Evolutionary conservation across 2,329 filamentous ascomycete genomes (phyloP).

Genomic region (Fusarium sp.): DNA sequence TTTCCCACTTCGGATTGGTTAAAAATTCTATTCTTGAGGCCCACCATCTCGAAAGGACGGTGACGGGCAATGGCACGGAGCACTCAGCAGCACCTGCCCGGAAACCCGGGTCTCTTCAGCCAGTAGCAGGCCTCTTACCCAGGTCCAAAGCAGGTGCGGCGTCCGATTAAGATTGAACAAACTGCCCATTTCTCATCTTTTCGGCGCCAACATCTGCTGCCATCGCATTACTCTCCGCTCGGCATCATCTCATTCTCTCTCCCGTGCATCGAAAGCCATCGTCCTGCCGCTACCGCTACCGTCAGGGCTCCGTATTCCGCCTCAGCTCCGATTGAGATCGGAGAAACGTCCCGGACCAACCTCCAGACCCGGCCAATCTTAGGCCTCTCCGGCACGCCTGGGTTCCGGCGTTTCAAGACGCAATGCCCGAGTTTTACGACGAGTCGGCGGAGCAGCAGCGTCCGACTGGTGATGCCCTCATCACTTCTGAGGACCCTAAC

Average conservation of each 20-base stretch:
- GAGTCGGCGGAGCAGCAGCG: slow-evolving; percentile 32
- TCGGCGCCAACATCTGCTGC: slow-evolving; percentile 15
- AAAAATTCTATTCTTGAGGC: neutral
- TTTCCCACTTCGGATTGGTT: slow-evolving; percentile 18
- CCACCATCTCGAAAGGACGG: slow-evolving; percentile 8
- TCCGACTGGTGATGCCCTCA: slow-evolving; percentile 53
- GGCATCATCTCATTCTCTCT: slow-evolving; percentile 34
- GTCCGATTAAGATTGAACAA: slow-evolving; percentile 23
- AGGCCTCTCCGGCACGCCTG: slow-evolving; percentile 12
- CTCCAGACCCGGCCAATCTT: slow-evolving; percentile 10
- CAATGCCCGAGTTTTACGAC: slow-evolving; percentile 26
- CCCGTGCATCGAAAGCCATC: slow-evolving; percentile 17
- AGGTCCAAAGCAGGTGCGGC: slow-evolving; percentile 27
- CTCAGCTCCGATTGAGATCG: slow-evolving; percentile 22
- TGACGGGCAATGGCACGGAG: slow-evolving; percentile 24
- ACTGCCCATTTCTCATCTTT: slow-evolving; percentile 27
- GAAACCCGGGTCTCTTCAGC: slow-evolving; percentile 2
- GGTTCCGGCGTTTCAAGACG: slow-evolving; percentile 2
- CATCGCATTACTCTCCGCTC: slow-evolving; percentile 11
- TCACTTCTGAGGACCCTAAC: slow-evolving; percentile 75
- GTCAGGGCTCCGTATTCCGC: slow-evolving; percentile 17
- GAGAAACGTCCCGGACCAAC: slow-evolving; percentile 5
- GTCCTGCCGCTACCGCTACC: slow-evolving; percentile 9
- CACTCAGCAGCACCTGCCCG: slow-evolving; percentile 3
- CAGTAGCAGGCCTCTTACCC: slow-evolving; percentile 27